A percentile compares a stretch with the other conserved stretches of the same genome.
Evolutionary conservation across 2,329 filamentous ascomycete genomes (phyloP).

Genomic region (Colletotrichum lindemuthianum): DNA sequence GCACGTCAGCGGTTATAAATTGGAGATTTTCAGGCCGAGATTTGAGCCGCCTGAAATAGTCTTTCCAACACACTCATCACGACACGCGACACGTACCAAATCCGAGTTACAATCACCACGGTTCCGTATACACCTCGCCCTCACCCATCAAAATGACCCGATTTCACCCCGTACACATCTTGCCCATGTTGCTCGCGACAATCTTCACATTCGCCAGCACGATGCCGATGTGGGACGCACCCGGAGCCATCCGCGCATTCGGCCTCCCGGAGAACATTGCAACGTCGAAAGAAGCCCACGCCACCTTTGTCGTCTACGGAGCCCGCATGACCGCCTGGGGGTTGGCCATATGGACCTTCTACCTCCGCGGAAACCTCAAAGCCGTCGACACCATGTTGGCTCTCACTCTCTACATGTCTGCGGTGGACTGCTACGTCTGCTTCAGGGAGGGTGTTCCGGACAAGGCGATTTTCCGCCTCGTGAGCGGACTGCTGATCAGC

Average conservation of each 20-base stretch:
- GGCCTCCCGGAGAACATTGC: constrained; percentile 46
- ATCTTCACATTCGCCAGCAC: constrained; percentile 45
- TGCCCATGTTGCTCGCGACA: constrained; percentile 43
- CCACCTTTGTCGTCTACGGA: constrained; percentile 42
- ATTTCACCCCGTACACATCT: constrained; percentile 37
- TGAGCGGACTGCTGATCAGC: constrained; percentile 20
- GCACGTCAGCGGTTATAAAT: too few relatives aligned
- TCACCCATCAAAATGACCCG: not conserved
- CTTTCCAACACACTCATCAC: too few relatives aligned
- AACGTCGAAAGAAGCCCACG: constrained; percentile 43
- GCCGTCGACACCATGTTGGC: constrained; percentile 39
- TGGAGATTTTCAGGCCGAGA: too few relatives aligned
- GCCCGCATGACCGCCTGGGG: constrained; percentile 38
- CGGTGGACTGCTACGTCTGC: constrained; percentile 40
- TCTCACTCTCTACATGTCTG: constrained; percentile 36
- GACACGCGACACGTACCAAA: too few relatives aligned
- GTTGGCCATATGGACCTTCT: constrained; percentile 39
- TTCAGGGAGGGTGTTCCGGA: constrained; percentile 38
- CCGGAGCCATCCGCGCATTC: constrained; percentile 45
- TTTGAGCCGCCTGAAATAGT: too few relatives aligned
- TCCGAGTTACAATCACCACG: too few relatives aligned
- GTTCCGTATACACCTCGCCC: too few relatives aligned
- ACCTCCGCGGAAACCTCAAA: constrained; percentile 36
- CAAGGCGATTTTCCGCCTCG: constrained; percentile 34
- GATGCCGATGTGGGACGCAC: constrained; percentile 45